Conservation (phyloP, 2,329 filamentous ascomycete species). For the Claviceps citrina region DNA sequence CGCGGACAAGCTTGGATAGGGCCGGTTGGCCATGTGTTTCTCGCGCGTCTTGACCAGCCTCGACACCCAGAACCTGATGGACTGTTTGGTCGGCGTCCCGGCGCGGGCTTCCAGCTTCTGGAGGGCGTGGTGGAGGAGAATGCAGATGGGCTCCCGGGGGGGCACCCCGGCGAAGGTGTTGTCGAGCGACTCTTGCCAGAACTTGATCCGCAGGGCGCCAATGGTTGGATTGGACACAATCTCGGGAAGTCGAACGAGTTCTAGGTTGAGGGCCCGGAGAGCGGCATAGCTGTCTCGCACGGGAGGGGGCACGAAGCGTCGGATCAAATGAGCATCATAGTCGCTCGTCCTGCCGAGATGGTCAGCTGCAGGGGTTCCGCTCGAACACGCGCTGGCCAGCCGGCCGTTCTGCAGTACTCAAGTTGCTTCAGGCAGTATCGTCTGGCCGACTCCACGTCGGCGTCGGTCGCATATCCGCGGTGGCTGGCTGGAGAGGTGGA, state of each 20-base stretch:
- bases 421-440: slow-evolving; percentile 40
- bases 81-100: slow-evolving; percentile 27
- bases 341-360: slow-evolving; percentile 55
- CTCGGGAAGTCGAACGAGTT: slow-evolving; percentile 79
- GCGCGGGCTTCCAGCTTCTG: slow-evolving; percentile 38
- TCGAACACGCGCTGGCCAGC: background rate
- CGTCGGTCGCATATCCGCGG: slow-evolving; percentile 32
- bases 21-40: slow-evolving; percentile 67
- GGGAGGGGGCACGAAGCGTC: slow-evolving; percentile 64
- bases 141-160: slow-evolving; percentile 79
- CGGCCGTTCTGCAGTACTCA: slow-evolving; percentile 19
- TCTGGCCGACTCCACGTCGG: slow-evolving; percentile 37
- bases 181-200: slow-evolving; percentile 78
- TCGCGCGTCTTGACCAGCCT: slow-evolving; percentile 70
- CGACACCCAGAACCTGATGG: slow-evolving; percentile 57
- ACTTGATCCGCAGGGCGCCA: slow-evolving; percentile 78
- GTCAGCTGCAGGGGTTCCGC: no score
- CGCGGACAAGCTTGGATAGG: slow-evolving; percentile 56
- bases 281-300: slow-evolving; percentile 75
- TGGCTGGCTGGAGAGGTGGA: slow-evolving; percentile 12
- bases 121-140: slow-evolving; percentile 63
- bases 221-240: slow-evolving; percentile 77
- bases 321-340: slow-evolving; percentile 72
- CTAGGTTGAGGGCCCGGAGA: slow-evolving; percentile 82
- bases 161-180: slow-evolving; percentile 63